A percentile compares a stretch with the other conserved stretches of the same genome.
phyloP scores from a whole-genome alignment of 2,329 filamentous ascomycete species.

The Laburnicola sp. region DNA sequence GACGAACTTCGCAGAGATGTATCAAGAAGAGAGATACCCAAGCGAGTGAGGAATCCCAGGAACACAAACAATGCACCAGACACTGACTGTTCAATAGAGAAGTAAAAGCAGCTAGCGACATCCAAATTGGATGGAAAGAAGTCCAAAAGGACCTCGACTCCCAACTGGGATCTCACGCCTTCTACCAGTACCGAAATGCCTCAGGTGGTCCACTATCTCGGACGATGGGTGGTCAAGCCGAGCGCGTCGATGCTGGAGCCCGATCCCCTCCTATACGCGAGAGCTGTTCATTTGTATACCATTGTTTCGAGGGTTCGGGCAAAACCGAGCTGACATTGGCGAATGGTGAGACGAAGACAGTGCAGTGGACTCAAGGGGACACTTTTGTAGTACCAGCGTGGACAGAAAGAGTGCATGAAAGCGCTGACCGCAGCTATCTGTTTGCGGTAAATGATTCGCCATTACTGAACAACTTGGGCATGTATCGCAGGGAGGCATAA shows the following conservation, averaged over 20 bases:
- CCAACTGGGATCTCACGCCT: slow-evolving; percentile 29
- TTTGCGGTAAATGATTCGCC: slow-evolving; percentile 59
- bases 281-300: slow-evolving; percentile 57
- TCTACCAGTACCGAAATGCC: slow-evolving; percentile 38
- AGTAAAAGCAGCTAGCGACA: slow-evolving; percentile 40
- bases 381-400: slow-evolving; percentile 59
- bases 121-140: slow-evolving; percentile 52
- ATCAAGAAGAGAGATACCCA: slow-evolving; percentile 53
- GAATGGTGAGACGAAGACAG: slow-evolving; percentile 25
- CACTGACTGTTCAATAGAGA: neutral
- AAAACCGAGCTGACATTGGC: slow-evolving; percentile 40
- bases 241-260: slow-evolving; percentile 45
- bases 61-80: neutral
- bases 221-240: slow-evolving; percentile 53
- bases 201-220: slow-evolving; percentile 47
- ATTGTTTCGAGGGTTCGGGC: slow-evolving; percentile 54
- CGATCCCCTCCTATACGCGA: slow-evolving; percentile 49
- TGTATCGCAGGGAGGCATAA: slow-evolving; percentile 44
- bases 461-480: slow-evolving; percentile 55
- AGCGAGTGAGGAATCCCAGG: slow-evolving; percentile 33
- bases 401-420: slow-evolving; percentile 51
- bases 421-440: slow-evolving; percentile 47
- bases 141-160: slow-evolving; percentile 50
- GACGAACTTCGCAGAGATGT: slow-evolving; percentile 58
- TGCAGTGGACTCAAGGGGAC: slow-evolving; percentile 54